Conservation (phyloP, 2,329 filamentous ascomycete species). For the Trichoderma harzianum region DNA sequence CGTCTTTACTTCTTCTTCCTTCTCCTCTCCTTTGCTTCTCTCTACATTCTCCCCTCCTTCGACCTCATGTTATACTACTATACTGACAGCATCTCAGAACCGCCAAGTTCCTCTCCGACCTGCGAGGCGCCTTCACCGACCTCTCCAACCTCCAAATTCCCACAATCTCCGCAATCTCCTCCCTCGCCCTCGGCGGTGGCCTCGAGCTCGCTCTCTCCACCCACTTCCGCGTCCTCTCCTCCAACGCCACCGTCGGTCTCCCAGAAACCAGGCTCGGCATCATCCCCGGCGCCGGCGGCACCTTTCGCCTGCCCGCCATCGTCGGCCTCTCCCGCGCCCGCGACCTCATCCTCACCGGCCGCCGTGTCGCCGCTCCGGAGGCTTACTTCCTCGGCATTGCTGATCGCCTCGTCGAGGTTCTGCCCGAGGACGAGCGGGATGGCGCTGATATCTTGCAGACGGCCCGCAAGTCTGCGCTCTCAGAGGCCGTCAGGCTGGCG, state of each 20-base stretch:
- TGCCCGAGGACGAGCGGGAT: slow-evolving; percentile 51
- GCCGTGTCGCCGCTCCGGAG: slow-evolving; percentile 78
- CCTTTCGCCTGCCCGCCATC: slow-evolving; percentile 77
- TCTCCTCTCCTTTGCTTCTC: neutral
- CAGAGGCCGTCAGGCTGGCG: slow-evolving; percentile 74
- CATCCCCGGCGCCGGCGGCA: slow-evolving; percentile 91
- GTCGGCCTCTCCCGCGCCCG: slow-evolving; percentile 80
- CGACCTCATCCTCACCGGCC: slow-evolving; percentile 85
- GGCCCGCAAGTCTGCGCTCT: slow-evolving; percentile 66
- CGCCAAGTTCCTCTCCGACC: slow-evolving; percentile 68
- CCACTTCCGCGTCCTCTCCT: slow-evolving; percentile 81
- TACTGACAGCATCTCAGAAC: slow-evolving; percentile 56
- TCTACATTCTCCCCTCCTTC: neutral
- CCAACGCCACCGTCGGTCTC: slow-evolving; percentile 73
- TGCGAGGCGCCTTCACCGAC: slow-evolving; percentile 71
- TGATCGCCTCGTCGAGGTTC: slow-evolving; percentile 82
- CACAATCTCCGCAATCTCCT: slow-evolving; percentile 84
- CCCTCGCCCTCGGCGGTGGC: slow-evolving; percentile 84
- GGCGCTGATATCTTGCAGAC: slow-evolving; percentile 46
- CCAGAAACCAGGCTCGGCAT: slow-evolving; percentile 93
- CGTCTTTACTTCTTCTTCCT: too few relatives aligned
- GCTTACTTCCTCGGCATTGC: slow-evolving; percentile 89
- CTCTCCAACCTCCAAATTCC: slow-evolving; percentile 78
- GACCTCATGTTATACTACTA: neutral
- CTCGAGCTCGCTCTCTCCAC: slow-evolving; percentile 90